These are phyloP conservation scores for Pythium utonaiense DNA, from an alignment of 352 stramenopile species.

Conservation along the genomic window DNA sequence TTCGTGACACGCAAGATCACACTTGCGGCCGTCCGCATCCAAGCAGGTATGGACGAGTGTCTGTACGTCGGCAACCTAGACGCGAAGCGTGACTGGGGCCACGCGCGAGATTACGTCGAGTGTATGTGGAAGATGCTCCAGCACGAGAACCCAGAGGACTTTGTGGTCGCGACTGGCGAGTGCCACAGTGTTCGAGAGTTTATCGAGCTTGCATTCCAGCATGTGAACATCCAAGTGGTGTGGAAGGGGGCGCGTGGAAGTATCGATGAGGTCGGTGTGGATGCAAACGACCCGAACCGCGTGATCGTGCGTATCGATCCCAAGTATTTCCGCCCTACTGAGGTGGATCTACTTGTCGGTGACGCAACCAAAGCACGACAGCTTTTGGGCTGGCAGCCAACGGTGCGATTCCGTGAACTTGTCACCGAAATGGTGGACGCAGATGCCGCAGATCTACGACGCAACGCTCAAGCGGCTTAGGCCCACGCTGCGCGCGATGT, in stretches of 20 bases:
- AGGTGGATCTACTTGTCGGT: conserved; percentile 97
- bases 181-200: conserved; percentile 98
- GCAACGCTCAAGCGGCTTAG: conserved; percentile 7
- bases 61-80: conserved; percentile 98
- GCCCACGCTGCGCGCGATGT: too few species aligned
- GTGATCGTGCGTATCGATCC: conserved; percentile 95
- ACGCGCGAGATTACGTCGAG: conserved; percentile 97
- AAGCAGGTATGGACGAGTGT: conserved; percentile 89
- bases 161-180: conserved; percentile 92
- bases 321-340: conserved; percentile 97
- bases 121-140: conserved; percentile 99
- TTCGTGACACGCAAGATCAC: conserved; percentile 99
- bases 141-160: conserved; percentile 62
- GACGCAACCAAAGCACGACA: conserved; percentile 92
- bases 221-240: conserved; percentile 85
- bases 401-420: conserved; percentile 90
- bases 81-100: conserved; percentile 97
- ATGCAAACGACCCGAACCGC: conserved; percentile 79
- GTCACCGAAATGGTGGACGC: conserved; percentile 95
- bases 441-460: conserved; percentile 14
- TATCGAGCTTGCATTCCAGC: conserved; percentile 93
- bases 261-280: conserved; percentile 92
- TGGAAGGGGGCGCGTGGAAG: conserved; percentile 91
- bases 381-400: conserved; percentile 90
- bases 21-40: conserved; percentile 92